These are phyloP conservation scores for Golovinomyces cichoracearum DNA, from an alignment of 2,329 filamentous ascomycete species.

Conservation along the genomic window DNA sequence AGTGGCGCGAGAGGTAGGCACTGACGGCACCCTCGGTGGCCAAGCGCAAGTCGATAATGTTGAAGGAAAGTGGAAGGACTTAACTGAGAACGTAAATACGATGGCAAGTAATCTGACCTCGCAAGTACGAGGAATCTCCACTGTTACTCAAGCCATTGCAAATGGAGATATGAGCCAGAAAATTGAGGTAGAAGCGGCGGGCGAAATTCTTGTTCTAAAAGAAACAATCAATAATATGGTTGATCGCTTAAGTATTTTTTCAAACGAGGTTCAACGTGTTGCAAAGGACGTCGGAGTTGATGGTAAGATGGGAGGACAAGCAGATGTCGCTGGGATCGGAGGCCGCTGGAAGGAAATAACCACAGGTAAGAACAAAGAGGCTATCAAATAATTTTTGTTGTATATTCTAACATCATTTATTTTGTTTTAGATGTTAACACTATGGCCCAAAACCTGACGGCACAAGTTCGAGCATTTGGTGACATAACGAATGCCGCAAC, in stretches of 20 bases:
- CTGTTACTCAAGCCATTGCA: slow-evolving; percentile 82
- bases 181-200: slow-evolving; percentile 83
- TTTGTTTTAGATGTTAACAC: slow-evolving; percentile 13
- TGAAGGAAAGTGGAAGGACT: slow-evolving; percentile 92
- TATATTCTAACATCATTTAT: not conserved
- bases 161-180: slow-evolving; percentile 90
- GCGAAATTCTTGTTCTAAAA: slow-evolving; percentile 80
- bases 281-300: slow-evolving; percentile 93
- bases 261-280: slow-evolving; percentile 81
- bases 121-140: slow-evolving; percentile 70
- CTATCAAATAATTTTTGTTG: slow-evolving; percentile 1
- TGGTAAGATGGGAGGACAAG: slow-evolving; percentile 94
- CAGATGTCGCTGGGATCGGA: slow-evolving; percentile 74
- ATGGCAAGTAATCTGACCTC: slow-evolving; percentile 43
- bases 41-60: slow-evolving; percentile 87
- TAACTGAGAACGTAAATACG: slow-evolving; percentile 72
- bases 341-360: slow-evolving; percentile 98
- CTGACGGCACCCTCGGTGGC: slow-evolving; percentile 77
- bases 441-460: slow-evolving; percentile 45
- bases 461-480: slow-evolving; percentile 89
- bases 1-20: slow-evolving; percentile 84
- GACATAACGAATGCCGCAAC: slow-evolving; percentile 97
- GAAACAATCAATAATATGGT: slow-evolving; percentile 99
- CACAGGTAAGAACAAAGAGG: slow-evolving; percentile 27
- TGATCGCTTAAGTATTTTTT: slow-evolving; percentile 80